Evolutionary conservation across 208 protist species (phyloP), one percentile per base, ranked within the genome.

Genomic region (Vickermania ingenoplastis): DNA sequence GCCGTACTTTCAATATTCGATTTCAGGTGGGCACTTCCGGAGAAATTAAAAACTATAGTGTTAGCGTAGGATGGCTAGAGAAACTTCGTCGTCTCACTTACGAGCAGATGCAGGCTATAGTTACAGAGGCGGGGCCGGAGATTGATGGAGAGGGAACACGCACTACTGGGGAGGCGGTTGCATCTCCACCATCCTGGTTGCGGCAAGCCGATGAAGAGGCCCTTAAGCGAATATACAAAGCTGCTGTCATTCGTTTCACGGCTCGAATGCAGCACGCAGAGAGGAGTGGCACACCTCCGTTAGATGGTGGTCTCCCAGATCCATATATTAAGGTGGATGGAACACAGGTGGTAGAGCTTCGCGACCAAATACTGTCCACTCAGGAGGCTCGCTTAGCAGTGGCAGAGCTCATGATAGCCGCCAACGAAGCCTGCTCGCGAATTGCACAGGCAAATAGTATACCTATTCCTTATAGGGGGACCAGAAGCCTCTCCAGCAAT

Each of bases 391-490:
- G 85, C 26, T 65, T 92, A 7, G 78, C 83, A 7, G 89, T 95
- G 23, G 84, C 84, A 36, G 84, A 95, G 73, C 75, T 95, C 45
- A 95, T 95, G 89, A 95, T 95, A 27, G 89, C 89, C 13, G 89
- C 89, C 0, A 95, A 95, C 61, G 89, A 95, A 67, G 89, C 89
- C 1, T 95, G 89, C 68, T 92, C 89, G 25, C 82, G 89, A 24
- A 69, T 95, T 1, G 89, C 84, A 28, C 84, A 92, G 68, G 74
- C 73, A 14, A 66, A 92, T 41, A 67, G 77, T 45, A 25, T 95
- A 24, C 22, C 84, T 0, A 81, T 95, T 51, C 89, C 89, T 5
- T 91, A 73, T 63, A 79, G 89, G 17, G 89, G 84, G 31, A 95
- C 89, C 45, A 79, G 89, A 14, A 59, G 69, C 36, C 69, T 74